Conservation (phyloP, 768 basidiomycete genomes). For the Lentinula boryana region DNA sequence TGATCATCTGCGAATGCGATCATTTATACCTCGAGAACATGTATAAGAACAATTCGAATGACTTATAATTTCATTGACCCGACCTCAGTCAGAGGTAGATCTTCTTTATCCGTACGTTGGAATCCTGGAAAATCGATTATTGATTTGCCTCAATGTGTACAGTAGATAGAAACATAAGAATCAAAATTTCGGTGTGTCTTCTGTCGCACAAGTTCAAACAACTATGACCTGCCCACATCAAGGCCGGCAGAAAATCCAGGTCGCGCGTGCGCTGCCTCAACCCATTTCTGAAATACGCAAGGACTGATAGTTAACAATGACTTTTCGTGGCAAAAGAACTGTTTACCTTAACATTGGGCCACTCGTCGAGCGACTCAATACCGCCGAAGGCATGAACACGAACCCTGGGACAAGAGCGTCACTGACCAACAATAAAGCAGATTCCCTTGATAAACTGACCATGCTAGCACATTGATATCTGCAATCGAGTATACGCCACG, state of each 20-base stretch:
- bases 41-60: background rate
- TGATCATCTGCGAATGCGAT: slow-evolving; percentile 1
- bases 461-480: slow-evolving; percentile 63
- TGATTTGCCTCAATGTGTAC: no score
- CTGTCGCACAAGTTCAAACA: no score
- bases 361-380: slow-evolving; percentile 53
- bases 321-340: background rate
- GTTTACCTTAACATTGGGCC: slow-evolving; percentile 54
- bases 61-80: no score
- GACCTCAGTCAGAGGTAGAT: no score
- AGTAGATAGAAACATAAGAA: background rate
- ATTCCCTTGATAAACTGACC: slow-evolving; percentile 29
- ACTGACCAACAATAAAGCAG: background rate
- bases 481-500: slow-evolving; percentile 65
- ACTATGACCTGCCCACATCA: background rate
- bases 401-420: slow-evolving; percentile 40
- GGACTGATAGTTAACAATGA: background rate
- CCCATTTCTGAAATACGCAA: slow-evolving; percentile 14
- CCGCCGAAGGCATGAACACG: slow-evolving; percentile 38
- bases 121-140: no score
- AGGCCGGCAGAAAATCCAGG: slow-evolving; percentile 8
- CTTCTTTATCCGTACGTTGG: no score
- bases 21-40: no score
- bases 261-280: slow-evolving; percentile 11
- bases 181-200: no score